Conservation (phyloP, 306 rosid species). For the Trifolium dubium region DNA sequence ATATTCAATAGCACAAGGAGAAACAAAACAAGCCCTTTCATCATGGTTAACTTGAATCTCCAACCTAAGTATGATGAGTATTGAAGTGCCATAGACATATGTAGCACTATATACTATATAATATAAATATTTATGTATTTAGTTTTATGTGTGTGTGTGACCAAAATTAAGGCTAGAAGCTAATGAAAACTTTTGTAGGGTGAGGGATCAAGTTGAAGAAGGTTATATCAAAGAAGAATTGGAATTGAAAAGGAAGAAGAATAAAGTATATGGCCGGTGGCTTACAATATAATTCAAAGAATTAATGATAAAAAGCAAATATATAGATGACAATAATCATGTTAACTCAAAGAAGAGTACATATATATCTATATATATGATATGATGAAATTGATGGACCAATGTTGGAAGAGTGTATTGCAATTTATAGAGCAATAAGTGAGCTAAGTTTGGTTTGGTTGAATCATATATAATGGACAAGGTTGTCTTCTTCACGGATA, state of each 20-base stretch:
- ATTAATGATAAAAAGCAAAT: not conserved
- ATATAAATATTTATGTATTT: not conserved
- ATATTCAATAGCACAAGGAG: slow-evolving; percentile 42
- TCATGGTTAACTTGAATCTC: slow-evolving; percentile 29
- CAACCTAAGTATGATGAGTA: slow-evolving; percentile 25
- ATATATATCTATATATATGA: too few species aligned
- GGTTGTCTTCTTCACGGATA: not conserved
- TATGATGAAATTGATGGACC: not conserved
- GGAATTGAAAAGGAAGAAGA: too few species aligned
- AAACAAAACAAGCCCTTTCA: slow-evolving; percentile 24
- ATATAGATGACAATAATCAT: not conserved
- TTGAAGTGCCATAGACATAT: slow-evolving; percentile 14
- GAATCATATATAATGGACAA: not conserved
- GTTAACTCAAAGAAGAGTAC: not conserved
- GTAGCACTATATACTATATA: not conserved
- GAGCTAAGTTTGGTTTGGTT: not conserved
- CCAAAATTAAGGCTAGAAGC: too few species aligned
- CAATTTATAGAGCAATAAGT: slow-evolving; percentile 13
- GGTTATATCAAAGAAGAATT: too few species aligned
- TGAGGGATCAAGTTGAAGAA: too few species aligned
- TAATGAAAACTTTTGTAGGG: too few species aligned
- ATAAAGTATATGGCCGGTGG: not conserved
- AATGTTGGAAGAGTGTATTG: slow-evolving; percentile 3
- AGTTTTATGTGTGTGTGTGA: too few species aligned
- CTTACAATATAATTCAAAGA: not conserved